Percentiles rank a stretch among this genome's conserved stretches.
Conservation (phyloP, 371 early-diverging fungal species). For the Syncephalastrum contaminatum region DNA sequence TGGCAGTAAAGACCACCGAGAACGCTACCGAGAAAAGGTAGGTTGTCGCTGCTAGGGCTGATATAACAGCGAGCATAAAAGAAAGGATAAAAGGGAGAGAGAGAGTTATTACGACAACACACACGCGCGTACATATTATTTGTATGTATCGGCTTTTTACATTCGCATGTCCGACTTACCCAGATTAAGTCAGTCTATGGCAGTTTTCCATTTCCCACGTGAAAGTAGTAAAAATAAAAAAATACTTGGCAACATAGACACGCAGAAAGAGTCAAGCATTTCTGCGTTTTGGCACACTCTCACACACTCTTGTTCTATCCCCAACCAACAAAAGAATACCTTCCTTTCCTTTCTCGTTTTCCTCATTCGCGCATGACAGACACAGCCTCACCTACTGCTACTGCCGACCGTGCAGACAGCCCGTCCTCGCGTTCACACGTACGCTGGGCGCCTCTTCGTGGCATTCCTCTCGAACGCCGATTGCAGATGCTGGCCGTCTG, state of each 20-base stretch:
- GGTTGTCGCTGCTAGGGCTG: conserved; percentile 15
- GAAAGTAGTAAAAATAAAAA: background rate
- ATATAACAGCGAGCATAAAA: conserved; percentile 12
- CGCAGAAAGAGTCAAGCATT: conserved; percentile 7
- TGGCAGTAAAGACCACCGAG: conserved; percentile 5
- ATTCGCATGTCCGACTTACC: too few species aligned
- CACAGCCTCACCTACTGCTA: background rate
- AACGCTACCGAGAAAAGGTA: conserved; percentile 13
- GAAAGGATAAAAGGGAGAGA: background rate
- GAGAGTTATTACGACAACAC: too few species aligned
- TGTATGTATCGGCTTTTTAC: too few species aligned
- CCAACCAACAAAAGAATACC: conserved; percentile 1
- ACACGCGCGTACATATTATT: too few species aligned
- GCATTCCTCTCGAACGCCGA: conserved; percentile 71
- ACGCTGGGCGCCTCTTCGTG: conserved; percentile 64
- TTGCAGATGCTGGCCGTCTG: conserved; percentile 69
- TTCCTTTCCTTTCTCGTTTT: conserved; percentile 2
- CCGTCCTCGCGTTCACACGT: conserved; percentile 16
- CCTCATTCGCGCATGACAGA: conserved; percentile 3
- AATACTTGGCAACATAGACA: background rate
- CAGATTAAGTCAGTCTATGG: too few species aligned
- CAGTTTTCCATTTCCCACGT: too few species aligned
- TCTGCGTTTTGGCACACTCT: background rate
- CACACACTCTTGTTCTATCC: background rate
- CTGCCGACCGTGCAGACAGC: background rate